These are phyloP conservation scores for Mycena amicta DNA, from an alignment of 768 basidiomycete species.

Conservation along the genomic window DNA sequence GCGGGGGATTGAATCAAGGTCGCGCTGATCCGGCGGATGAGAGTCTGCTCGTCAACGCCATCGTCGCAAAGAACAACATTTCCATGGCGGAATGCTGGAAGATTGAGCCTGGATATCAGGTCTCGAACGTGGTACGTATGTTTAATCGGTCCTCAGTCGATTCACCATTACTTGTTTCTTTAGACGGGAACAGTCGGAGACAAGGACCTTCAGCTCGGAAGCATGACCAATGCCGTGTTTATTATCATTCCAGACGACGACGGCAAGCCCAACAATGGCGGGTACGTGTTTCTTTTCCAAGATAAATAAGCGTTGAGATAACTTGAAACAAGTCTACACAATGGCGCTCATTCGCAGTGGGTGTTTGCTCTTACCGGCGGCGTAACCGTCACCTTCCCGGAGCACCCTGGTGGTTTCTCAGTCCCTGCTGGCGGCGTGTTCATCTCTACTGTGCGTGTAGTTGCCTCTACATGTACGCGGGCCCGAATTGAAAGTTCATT, in stretches of 20 bases:
- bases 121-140: conserved; percentile 25
- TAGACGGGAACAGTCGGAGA: conserved; percentile 24
- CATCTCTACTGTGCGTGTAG: conserved; percentile 23
- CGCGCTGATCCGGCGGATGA: no score
- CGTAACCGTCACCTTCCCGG: conserved; percentile 21
- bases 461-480: no score
- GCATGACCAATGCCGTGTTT: conserved; percentile 15
- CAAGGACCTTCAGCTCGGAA: conserved; percentile 22
- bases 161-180: no score
- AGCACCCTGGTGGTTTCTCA: conserved; percentile 20
- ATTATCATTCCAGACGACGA: conserved; percentile 24
- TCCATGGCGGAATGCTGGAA: conserved; percentile 24
- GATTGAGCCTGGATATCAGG: conserved; percentile 22
- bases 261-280: conserved; percentile 25
- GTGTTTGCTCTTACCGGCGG: conserved; percentile 25
- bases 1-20: no score
- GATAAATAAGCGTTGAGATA: conserved; percentile 6
- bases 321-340: conserved; percentile 16
- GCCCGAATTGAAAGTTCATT: no score
- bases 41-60: conserved; percentile 24
- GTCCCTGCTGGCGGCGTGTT: conserved; percentile 22
- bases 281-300: conserved; percentile 14
- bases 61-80: conserved; percentile 22
- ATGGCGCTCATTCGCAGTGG: conserved; percentile 25
- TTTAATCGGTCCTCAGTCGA: no score